Evolutionary conservation across 768 basidiomycete species (phyloP).

Genomic region (Plicaturopsis crispa): DNA sequence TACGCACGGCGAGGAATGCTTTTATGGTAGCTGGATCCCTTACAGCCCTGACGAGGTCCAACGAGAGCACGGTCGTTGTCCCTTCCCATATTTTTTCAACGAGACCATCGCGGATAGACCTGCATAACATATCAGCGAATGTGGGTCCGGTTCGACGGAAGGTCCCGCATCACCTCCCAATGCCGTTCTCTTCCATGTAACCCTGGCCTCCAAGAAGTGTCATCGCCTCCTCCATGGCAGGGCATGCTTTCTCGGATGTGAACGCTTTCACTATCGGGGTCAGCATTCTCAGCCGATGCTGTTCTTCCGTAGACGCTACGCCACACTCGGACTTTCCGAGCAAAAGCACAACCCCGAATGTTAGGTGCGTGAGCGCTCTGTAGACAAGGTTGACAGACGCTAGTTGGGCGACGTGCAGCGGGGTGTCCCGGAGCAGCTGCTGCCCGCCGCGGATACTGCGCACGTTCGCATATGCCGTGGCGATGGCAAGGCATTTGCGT

Average conservation of each 20-base stretch:
- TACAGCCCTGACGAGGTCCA: constrained; percentile 57
- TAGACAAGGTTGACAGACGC: constrained; percentile 56
- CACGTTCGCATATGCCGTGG: constrained; percentile 54
- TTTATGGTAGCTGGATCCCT: too few relatives aligned
- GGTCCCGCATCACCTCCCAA: constrained; percentile 37
- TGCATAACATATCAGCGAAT: constrained; percentile 8
- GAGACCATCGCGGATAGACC: constrained; percentile 55
- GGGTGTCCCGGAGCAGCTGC: constrained; percentile 42
- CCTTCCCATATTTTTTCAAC: constrained; percentile 87
- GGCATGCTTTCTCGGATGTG: constrained; percentile 52
- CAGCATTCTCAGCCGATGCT: constrained; percentile 47
- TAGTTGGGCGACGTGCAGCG: constrained; percentile 59
- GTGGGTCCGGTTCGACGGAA: background rate
- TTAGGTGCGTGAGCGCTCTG: constrained; percentile 56
- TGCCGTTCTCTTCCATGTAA: constrained; percentile 78
- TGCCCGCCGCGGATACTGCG: constrained; percentile 47
- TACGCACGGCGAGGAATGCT: too few relatives aligned
- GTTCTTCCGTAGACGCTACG: constrained; percentile 40
- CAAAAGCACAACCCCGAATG: constrained; percentile 49
- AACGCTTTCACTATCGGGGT: constrained; percentile 70
- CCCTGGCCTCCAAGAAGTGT: constrained; percentile 67
- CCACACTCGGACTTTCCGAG: constrained; percentile 59
- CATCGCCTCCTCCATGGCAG: constrained; percentile 72
- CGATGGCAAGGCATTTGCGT: constrained; percentile 57
- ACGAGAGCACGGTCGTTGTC: constrained; percentile 56